Conservation (phyloP, 495 filamentous ascomycete species). For the Hypoxylon cercidicola region DNA sequence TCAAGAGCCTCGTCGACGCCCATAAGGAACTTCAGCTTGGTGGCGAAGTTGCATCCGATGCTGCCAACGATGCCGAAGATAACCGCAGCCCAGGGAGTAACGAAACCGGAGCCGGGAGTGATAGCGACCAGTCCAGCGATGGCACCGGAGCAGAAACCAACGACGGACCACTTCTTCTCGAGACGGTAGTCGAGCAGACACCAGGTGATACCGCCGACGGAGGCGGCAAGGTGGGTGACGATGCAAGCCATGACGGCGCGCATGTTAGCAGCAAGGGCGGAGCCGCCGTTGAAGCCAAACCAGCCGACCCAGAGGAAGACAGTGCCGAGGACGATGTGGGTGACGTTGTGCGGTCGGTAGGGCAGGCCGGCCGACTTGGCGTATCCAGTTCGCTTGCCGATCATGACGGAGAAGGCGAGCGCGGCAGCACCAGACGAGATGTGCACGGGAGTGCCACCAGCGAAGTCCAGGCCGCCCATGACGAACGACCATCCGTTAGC, state of each 20-base stretch:
- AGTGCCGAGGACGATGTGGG: constrained; percentile 93
- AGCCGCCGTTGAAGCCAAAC: constrained; percentile 98
- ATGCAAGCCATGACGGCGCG: constrained; percentile 96
- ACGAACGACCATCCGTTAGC: constrained; percentile 77
- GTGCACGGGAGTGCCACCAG: constrained; percentile 88
- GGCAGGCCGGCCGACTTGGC: constrained; percentile 77
- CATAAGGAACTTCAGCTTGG: constrained; percentile 87
- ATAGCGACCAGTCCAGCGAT: constrained; percentile 92
- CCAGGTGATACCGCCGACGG: constrained; percentile 90
- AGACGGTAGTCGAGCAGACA: constrained; percentile 92
- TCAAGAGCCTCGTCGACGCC: constrained; percentile 81
- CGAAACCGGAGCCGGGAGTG: constrained; percentile 87
- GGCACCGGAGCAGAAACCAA: constrained; percentile 96
- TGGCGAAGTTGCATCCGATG: constrained; percentile 89
- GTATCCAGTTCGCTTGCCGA: constrained; percentile 83
- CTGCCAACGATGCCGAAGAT: constrained; percentile 86
- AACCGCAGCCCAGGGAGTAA: constrained; percentile 90
- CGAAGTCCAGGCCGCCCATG: constrained; percentile 84
- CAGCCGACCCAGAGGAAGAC: constrained; percentile 98
- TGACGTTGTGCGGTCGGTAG: constrained; percentile 97
- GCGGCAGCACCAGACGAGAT: constrained; percentile 83
- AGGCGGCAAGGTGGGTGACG: constrained; percentile 93
- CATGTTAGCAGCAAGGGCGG: constrained; percentile 94
- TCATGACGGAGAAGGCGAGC: constrained; percentile 84
- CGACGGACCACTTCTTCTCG: constrained; percentile 98